Percentiles rank a stretch among this genome's conserved stretches.
Evolutionary conservation across 257 asterid species (phyloP).

Genomic region (Euphrasia confusa): DNA sequence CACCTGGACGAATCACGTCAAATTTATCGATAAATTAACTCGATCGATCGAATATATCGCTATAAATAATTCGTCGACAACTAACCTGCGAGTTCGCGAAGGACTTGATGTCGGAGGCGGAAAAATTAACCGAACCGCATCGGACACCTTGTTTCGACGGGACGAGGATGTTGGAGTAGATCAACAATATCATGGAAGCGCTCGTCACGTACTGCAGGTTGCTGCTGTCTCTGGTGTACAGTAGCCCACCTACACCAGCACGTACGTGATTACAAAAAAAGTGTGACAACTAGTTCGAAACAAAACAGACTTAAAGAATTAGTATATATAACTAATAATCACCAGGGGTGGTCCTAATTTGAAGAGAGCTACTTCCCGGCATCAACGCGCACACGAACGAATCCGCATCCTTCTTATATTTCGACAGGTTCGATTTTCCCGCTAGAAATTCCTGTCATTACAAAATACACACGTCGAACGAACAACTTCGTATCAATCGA

Average conservation of each 20-base stretch:
- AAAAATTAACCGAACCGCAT: conserved; percentile 47
- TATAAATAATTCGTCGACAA: no score
- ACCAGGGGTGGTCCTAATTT: conserved; percentile 77
- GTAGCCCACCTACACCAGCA: conserved; percentile 59
- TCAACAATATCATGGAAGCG: conserved; percentile 49
- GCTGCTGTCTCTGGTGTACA: conserved; percentile 57
- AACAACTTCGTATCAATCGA: no score
- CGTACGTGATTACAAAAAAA: neutral
- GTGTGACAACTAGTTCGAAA: no score
- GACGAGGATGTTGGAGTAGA: conserved; percentile 53
- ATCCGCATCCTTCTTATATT: conserved; percentile 56
- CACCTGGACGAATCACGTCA: conserved; percentile 28
- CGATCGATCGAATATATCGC: neutral
- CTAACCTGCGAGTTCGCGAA: conserved; percentile 75
- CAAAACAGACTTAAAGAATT: no score
- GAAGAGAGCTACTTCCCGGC: conserved; percentile 67
- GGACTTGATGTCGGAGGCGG: conserved; percentile 43
- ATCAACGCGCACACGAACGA: conserved; percentile 68
- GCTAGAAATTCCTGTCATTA: conserved; percentile 48
- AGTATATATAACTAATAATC: no score
- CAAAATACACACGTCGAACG: neutral
- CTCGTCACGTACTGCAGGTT: conserved; percentile 64
- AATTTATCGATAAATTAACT: no score
- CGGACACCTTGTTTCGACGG: conserved; percentile 22
- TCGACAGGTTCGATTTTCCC: conserved; percentile 43